Evolutionary conservation across 805 yeast genomes (phyloP), one percentile per base, ranked within the genome.

Genomic region (Candida xiaguanensis): DNA sequence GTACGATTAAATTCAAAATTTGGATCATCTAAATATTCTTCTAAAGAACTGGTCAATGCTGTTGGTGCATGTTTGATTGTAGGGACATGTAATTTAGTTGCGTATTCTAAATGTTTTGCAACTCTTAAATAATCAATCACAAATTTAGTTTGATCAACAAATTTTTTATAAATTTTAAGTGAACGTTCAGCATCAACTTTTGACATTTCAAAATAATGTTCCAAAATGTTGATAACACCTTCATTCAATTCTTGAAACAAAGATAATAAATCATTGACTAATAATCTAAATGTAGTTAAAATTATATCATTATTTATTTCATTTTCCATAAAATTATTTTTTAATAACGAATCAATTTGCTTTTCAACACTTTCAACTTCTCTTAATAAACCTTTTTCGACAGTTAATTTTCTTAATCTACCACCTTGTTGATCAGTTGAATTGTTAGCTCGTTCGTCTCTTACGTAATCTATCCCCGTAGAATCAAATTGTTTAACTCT

Each of bases 41-140:
- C 93, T 45, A 93, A 74, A 11, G 95, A 82, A 24, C 80, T 74
- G 3, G 95, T 85, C 47, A 93, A 72, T 18, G 95, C 93, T 2
- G 97, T 90, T 16, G 97, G 97, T 1, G 98, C 98, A 63, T 93
- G 99, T 57, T 87, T 87, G 45, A 93, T 90, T 11, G 95, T 90
- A 26, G 99, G 99, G 24, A 93, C 95, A 52, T 83, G 90, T 48
- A 91, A 68, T 52, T 89, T 89, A 2, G 97, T 89, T 9, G 89
- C 78, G 55, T 80, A 78, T 61, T 87, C 96, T 48, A 87, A 70
- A 58, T 84, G 88, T 56, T 93, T 91, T 4, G 98, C 99, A 12
- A 84, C 80, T 51, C 95, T 79, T 53, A 93, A 72, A 60, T 85
- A 93, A 49, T 81, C 82, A 20, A 93, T 93, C 8, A 91, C 98